Evolutionary conservation across 2,329 filamentous ascomycete genomes (phyloP).

Genomic region (Paracoccidioides brasiliensis): DNA sequence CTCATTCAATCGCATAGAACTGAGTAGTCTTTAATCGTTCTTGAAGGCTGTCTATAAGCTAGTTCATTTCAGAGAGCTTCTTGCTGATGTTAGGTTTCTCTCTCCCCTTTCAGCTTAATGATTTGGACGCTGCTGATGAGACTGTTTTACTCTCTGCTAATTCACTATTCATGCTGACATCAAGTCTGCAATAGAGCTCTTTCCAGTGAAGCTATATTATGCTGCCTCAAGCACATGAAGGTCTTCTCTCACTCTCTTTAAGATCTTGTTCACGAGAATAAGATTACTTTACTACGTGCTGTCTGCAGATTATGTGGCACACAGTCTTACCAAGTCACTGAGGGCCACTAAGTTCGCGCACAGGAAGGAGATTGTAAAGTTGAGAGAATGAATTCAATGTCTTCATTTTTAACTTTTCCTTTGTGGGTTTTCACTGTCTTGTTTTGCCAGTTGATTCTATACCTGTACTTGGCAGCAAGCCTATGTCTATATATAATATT

Average conservation of each 20-base stretch:
- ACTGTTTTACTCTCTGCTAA: not conserved
- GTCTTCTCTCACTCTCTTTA: not conserved
- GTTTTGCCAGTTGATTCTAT: too few relatives aligned
- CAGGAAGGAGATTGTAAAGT: too few relatives aligned
- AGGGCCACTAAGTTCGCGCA: too few relatives aligned
- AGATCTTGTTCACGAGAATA: not conserved
- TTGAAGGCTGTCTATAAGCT: not conserved
- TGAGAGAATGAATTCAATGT: too few relatives aligned
- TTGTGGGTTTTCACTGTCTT: too few relatives aligned
- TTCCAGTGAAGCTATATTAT: not conserved
- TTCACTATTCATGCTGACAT: not conserved
- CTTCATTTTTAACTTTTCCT: too few relatives aligned
- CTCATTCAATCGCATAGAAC: not conserved
- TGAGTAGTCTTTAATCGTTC: not conserved
- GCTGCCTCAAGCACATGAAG: not conserved
- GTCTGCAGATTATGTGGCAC: not conserved
- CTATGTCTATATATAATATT: too few relatives aligned
- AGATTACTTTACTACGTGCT: not conserved
- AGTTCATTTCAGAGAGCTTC: not conserved
- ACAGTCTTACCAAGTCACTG: not conserved
- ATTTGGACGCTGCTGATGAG: not conserved
- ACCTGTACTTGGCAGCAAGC: too few relatives aligned
- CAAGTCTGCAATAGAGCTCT: not conserved
- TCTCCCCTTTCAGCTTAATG: not conserved
- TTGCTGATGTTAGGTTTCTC: not conserved